Evolutionary conservation across 148 eudicot genomes (phyloP), one percentile per base, ranked within the genome.

Genomic region (Cornus florida): DNA sequence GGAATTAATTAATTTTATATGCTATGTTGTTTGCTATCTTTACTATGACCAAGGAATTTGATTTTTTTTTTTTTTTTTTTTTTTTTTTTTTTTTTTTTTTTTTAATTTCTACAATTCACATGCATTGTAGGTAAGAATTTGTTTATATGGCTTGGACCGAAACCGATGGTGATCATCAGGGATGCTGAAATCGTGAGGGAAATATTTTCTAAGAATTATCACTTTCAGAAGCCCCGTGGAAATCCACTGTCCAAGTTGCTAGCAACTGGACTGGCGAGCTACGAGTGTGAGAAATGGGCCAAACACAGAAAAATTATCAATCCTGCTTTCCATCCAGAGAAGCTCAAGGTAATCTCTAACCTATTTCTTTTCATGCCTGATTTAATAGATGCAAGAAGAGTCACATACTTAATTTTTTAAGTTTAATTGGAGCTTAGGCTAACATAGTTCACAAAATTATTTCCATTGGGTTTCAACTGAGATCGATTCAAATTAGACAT

Each of bases 61-160:
- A 28, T 28, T 28, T 28, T 28, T 28, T 28, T 0, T 28, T 28
- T 28, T 28, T 28, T 28, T 28, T 0, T 28, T 28, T 28, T 0
- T 28, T 28, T 28, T 0, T 28, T 28, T 28, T 28, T 28, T 28
- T 28, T 28, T 28, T 28, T 28, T 28, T 28, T 28, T 28, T 28
- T 28, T 28, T 28, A 0, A 0, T 28, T 1, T 28, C 28, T 28
- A 28, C 28, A 28, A 28, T 28, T 28, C 28, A 28, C 8, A 12
- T 50, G 57, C 6, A 6, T 67, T 79, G 59, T 71, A 83, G 83
- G 86, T 32, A 33, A 80, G 28, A 83, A 80, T 32, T 79, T 48
- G 57, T 80, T 76, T 43, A 7, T 73, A n/a, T 79, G 86, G 83
- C 14, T 79, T 0, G 86, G 86, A 8, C 77, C 80, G 39, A 72